Evolutionary conservation across 176 grass and related monocot species (phyloP), one percentile per base, ranked within the genome.

Genomic region (Bolboschoenus planiculmis): DNA sequence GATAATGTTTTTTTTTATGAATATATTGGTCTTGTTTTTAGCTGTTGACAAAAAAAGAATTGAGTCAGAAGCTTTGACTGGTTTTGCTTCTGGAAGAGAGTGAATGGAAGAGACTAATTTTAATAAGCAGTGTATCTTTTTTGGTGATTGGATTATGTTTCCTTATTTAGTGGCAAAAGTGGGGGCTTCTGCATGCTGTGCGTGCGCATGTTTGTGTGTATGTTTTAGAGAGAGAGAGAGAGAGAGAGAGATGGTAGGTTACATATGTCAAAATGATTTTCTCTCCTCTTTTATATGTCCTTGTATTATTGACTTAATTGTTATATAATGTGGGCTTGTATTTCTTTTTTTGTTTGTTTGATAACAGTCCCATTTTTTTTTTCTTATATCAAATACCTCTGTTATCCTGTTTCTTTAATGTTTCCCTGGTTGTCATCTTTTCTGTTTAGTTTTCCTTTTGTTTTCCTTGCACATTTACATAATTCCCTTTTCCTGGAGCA

Each of bases 111-210:
- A 48, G 48, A 77, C 72, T 77, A 53, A 53, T 51, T 77, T 77
- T 77, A 51, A 77, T 18, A 53, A 31, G 26, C 72, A 20, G 46
- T 44, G 72, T 53, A 53, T 50, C 46, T 31, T 51, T 53, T 76
- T 77, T 51, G 72, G 58, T 58, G 21, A 27, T 44, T 65, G 36
- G 10, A 82, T 65, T 16, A 48, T 63, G 37, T 59, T 66, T 82
- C 80, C 80, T 62, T 50, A 48, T 82, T 66, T 82, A 47, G 58
- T 46, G 79, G 23, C 80, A 61, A 50, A 66, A 26, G 80, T 80
- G 55, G 78, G 47, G 56, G 3, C 50, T 80, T 70, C 16, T 70
- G 35, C 65, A 57, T 48, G 13, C 20, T 55, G 26, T 56, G 14
- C 51, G 37, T 81, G 57, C 65, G 50, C 34, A 37, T 80, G 53